phyloP scores from a whole-genome alignment of 208 protist species.

The Angomonas desouzai region DNA sequence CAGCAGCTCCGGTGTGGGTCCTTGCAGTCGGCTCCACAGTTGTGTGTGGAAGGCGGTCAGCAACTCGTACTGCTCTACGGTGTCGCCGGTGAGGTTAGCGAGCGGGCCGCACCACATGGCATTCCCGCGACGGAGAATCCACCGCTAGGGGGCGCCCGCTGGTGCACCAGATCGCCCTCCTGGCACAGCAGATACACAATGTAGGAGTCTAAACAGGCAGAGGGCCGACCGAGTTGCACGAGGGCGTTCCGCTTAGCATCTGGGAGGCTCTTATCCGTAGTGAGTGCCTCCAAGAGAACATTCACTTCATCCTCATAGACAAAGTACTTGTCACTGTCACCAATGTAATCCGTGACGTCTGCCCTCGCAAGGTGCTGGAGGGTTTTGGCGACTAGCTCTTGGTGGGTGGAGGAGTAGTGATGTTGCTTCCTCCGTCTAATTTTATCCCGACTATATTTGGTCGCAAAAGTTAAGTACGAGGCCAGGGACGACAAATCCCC shows the following conservation, averaged over 20 bases:
- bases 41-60: constrained; percentile 58
- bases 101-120: constrained; percentile 70
- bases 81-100: constrained; percentile 80
- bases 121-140: constrained; percentile 51
- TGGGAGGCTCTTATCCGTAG: constrained; percentile 60
- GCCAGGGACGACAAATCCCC: constrained; percentile 21
- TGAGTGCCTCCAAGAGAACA: constrained; percentile 45
- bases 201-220: constrained; percentile 50
- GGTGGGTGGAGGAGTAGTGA: constrained; percentile 42
- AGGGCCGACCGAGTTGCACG: constrained; percentile 49
- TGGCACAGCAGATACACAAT: constrained; percentile 36
- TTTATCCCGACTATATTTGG: constrained; percentile 49
- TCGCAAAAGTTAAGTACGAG: constrained; percentile 47
- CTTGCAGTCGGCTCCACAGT: constrained; percentile 78
- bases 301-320: constrained; percentile 74
- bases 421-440: constrained; percentile 54
- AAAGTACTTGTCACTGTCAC: constrained; percentile 86
- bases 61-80: constrained; percentile 80
- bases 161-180: constrained; percentile 24
- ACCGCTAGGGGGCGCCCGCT: constrained; percentile 43
- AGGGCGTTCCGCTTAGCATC: constrained; percentile 45
- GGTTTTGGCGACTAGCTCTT: constrained; percentile 37
- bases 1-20: constrained; percentile 78
- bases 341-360: constrained; percentile 50
- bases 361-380: constrained; percentile 52